Evolutionary conservation across 495 filamentous ascomycete genomes (phyloP).

Genomic region (Cetradonia linearis): DNA sequence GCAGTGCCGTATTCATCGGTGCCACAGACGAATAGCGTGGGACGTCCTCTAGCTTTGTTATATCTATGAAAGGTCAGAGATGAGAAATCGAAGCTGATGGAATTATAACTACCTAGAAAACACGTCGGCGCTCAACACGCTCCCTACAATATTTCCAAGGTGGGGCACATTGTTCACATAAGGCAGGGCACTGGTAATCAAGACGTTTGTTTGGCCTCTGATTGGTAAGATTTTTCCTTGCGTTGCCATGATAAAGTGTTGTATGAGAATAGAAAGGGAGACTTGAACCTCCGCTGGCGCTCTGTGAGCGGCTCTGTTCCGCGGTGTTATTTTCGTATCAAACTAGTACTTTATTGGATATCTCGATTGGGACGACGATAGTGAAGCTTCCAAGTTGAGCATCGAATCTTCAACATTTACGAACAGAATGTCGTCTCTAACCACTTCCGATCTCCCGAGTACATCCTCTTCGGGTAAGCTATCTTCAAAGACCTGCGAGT

Average conservation of each 20-base stretch:
- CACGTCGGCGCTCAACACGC: constrained; percentile 73
- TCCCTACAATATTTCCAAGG: constrained; percentile 87
- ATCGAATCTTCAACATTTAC: background rate
- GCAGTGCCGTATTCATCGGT: constrained; percentile 77
- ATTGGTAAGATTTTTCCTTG: constrained; percentile 32
- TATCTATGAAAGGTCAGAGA: constrained; percentile 39
- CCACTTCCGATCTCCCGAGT: constrained; percentile 23
- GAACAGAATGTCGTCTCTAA: constrained; percentile 25
- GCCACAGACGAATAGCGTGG: constrained; percentile 45
- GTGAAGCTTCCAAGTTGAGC: background rate
- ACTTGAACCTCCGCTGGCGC: background rate
- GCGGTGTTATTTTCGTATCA: background rate
- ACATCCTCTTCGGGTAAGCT: constrained; percentile 26
- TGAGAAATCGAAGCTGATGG: background rate
- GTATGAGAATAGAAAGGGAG: background rate
- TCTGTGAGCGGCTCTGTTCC: constrained; percentile 2
- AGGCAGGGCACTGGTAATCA: constrained; percentile 59
- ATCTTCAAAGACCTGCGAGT: background rate
- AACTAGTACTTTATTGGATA: background rate
- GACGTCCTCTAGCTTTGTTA: constrained; percentile 56
- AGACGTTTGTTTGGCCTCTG: constrained; percentile 37
- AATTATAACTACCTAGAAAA: constrained; percentile 34
- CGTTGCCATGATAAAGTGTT: constrained; percentile 10
- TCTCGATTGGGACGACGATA: constrained; percentile 5
- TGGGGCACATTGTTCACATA: constrained; percentile 98